Evolutionary conservation across 2,329 filamentous ascomycete species (phyloP), one percentile per base, ranked within the genome.

Genomic region (Dactylella cylindrospora): DNA sequence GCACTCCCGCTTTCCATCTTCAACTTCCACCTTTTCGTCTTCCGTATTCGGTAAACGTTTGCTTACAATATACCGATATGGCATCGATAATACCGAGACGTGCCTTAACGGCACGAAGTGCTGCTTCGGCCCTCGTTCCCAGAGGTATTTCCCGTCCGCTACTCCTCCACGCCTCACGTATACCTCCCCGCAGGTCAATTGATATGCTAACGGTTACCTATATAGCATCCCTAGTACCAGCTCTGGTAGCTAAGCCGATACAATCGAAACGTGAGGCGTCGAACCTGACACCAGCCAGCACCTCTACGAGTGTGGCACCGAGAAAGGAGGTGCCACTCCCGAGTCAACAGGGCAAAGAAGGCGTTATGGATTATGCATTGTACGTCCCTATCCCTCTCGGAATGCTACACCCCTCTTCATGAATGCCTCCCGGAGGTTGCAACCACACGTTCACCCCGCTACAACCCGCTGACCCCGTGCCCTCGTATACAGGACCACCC

Each of bases 311-410:
- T 49, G 26, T 61, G 33, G 55, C 65, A n/a, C 46, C 59, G 5
- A 81, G 83, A 69, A 81, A 80, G 72, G 85, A 91, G 75, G 86
- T 93, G 54, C 84, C 82, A 66, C 78, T 93, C 61, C 77, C 85
- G 66, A 90, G 85, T 73, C 84, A 94, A 76, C 84, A 89, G 74
- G 79, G 79, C 67, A 88, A 85, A 74, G 88, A 91, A 78, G 84
- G 86, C 69, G 82, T 82, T 60, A 78, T 91, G 70, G 86, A 94
- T 83, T 91, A 90, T 74, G 88, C 87, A 66, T 79, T 94, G 86
- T 91, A 86, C 68, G 86, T 82, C 44, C 28, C 26, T 19, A 28
- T 26, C 41, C 52, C 17, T 13, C 13, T 19, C n/a, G 32, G 17
- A 22, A 25, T 7, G 26, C 22, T 28, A 12, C 22, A 6, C 13